Evolutionary conservation across 2,329 filamentous ascomycete species (phyloP), one percentile per base, ranked within the genome.

Genomic region (Tothia fuscella): DNA sequence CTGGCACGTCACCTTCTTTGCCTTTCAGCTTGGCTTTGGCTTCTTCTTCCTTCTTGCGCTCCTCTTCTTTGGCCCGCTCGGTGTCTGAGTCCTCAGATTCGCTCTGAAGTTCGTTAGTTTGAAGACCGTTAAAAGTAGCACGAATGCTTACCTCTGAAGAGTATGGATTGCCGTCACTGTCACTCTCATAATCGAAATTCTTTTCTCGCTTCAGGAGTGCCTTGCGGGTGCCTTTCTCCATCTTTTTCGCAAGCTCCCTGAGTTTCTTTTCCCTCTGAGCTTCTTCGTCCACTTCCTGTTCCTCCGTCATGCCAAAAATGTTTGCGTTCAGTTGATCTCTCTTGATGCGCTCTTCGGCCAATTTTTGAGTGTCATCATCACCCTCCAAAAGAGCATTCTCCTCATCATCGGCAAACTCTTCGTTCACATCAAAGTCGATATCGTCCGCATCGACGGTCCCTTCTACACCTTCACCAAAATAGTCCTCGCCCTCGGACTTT

Each of bases 261-360:
- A 83, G 80, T 16, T 76, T 74, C 56, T 80, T 68, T 53, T 78
- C 74, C 50, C 74, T 65, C 51, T 80, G 63, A 52, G 84, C 78
- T 48, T 82, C 74, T 48, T 85, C 71, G 47, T 91, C 79, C 20
- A 64, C 57, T 38, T 66, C 61, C 34, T 60, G 53, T 42, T 68
- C 65, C 32, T 68, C 58, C 34, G 65, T 65, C 10, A 67, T 65
- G 53, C 93, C 82, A 50, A 93, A 94, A 2, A 91, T 67, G 53
- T 93, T 93, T 6, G 89, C 89, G 40, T 78, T 78, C n/a, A 93
- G 69, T 58, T 93, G 87, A 58, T 88, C 82, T 19, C 74, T 72
- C 59, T 82, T 84, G 52, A 87, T 73, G 45, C 69, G 71, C 25
- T 72, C 66, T 12, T 74, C 75, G 16, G 77, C 77, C 44, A 78